Base-by-base conservation (phyloP, 768 basidiomycete genomes). In the Phylloporus arenicola region DNA sequence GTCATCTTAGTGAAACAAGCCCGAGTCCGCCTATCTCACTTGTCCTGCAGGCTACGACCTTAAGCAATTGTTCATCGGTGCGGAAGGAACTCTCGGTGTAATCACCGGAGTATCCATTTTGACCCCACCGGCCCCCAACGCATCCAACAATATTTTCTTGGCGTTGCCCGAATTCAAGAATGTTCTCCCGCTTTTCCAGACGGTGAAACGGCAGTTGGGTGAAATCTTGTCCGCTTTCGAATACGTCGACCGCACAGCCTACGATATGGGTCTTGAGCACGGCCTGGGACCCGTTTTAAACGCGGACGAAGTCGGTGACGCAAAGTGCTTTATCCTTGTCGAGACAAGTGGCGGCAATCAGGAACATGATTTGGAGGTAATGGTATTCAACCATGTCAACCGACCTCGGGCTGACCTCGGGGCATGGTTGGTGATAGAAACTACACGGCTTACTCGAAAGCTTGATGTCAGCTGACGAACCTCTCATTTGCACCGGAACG, bases 211-310 rank as follows among this genome's bases (percentile, higher is more conserved):
- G 9, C 82, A 89, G 54, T 72, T 97, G 7, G 92, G 92, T 11
- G 95, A 99, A 72, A 94, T 98, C 54, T 80, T 99, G 25, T 94
- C 92, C 8, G 95, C 96, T 0, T 98, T 98, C 68, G 95, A 99
- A 69, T 98, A 88, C 68, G 90, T 94, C 44, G 95, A 99, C 65
- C 78, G 88, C 47, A 84, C 84, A 12, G 80, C 88, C 1, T 91
- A 91, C 64, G 82, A 93, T 45, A 74, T 94, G 49, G 84, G 85
- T n/a, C 78, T 89, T 38, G 83, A 86, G 62, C 87, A 91, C 56
- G 86, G 88, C 0, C 84, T 91, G 55, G 86, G 87, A 19, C 80
- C 86, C 45, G 84, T 84, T 12, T 75, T 95, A 31, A 77, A 79
- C 45, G 79, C 86, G 44, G 75, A 85, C 43, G 88, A 92, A 51